Conservation (phyloP, 2,329 filamentous ascomycete genomes). For the Podosphaera leucotricha region DNA sequence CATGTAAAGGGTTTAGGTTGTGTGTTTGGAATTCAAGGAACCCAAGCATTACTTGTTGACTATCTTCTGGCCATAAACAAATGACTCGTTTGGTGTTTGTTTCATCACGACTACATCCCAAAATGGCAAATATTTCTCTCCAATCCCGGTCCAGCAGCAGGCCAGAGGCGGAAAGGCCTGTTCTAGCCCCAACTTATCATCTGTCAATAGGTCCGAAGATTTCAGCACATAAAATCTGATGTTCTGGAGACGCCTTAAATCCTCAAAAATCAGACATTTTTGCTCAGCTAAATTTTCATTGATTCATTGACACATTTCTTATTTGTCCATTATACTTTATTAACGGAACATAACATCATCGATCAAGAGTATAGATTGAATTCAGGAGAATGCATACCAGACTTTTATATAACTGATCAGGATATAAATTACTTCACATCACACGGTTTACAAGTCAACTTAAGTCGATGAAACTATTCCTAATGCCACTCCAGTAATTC, state of each 20-base stretch:
- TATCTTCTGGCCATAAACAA: not conserved
- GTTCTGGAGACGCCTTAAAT: too few relatives aligned
- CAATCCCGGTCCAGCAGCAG: not conserved
- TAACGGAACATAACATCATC: too few relatives aligned
- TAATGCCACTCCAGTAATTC: constrained; percentile 32
- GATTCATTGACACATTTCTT: too few relatives aligned
- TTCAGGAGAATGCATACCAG: not conserved
- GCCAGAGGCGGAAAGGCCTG: not conserved
- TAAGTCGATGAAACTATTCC: constrained; percentile 21
- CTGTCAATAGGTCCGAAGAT: too few relatives aligned
- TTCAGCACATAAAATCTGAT: too few relatives aligned
- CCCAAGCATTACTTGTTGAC: not conserved
- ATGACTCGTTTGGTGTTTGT: not conserved
- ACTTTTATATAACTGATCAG: not conserved
- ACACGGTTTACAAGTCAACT: not conserved
- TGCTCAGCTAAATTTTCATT: too few relatives aligned
- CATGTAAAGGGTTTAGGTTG: constrained; percentile 1
- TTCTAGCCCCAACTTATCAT: too few relatives aligned
- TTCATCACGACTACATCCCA: not conserved
- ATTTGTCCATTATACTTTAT: too few relatives aligned
- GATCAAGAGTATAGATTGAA: too few relatives aligned
- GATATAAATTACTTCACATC: not conserved
- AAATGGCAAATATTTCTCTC: not conserved
- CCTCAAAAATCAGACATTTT: too few relatives aligned
- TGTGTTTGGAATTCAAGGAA: not conserved